A percentile compares a stretch with the other conserved stretches of the same genome.
Evolutionary conservation across 2,329 filamentous ascomycete species (phyloP).

Genomic region (Ilyonectria destructans): DNA sequence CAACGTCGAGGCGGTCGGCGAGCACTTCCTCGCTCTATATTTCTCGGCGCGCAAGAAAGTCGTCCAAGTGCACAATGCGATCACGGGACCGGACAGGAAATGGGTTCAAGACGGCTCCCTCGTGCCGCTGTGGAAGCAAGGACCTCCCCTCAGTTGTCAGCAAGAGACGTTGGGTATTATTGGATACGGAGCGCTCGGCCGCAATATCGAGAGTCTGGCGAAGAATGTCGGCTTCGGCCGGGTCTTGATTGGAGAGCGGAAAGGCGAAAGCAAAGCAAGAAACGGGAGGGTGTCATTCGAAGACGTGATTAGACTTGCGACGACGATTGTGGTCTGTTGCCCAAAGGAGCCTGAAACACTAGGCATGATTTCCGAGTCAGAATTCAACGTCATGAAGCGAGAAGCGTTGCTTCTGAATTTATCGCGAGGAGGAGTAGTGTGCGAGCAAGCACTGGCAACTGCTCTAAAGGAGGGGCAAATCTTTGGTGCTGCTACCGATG

Average conservation of each 20-base stretch:
- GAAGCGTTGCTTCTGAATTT: slow-evolving; percentile 16
- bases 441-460: slow-evolving; percentile 6
- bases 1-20: slow-evolving; percentile 12
- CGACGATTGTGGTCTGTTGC: slow-evolving; percentile 1
- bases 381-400: not conserved
- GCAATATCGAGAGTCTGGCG: slow-evolving; percentile 9
- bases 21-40: slow-evolving; percentile 17
- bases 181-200: slow-evolving; percentile 15
- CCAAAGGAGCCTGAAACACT: not conserved
- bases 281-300: slow-evolving; percentile 11
- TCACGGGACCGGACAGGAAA: not conserved
- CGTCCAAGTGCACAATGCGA: slow-evolving; percentile 8
- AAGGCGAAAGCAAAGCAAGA: not conserved
- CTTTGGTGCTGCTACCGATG: slow-evolving; percentile 10
- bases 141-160: slow-evolving; percentile 2
- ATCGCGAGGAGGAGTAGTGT: slow-evolving; percentile 15
- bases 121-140: slow-evolving; percentile 1
- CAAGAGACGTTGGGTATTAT: slow-evolving; percentile 17
- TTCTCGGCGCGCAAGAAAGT: slow-evolving; percentile 13
- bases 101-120: slow-evolving; percentile 1
- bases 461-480: slow-evolving; percentile 14
- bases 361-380: slow-evolving; percentile 4
- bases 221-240: slow-evolving; percentile 13
- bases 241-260: slow-evolving; percentile 12
- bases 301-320: not conserved